These are phyloP conservation scores for Spathaspora sp. DNA, from an alignment of 805 yeast species.

Conservation along the genomic window DNA sequence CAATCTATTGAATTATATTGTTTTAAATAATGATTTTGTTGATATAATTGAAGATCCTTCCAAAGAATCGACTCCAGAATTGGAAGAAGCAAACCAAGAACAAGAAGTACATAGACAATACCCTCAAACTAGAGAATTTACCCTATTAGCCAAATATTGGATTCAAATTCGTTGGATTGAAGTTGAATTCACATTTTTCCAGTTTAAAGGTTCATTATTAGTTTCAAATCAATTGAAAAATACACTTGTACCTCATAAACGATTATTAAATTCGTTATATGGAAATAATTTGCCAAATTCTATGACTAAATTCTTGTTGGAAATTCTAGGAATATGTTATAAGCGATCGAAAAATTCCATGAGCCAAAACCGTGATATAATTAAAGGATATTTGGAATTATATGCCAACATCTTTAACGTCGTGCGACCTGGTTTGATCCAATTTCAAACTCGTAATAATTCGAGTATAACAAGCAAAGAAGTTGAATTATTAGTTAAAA, in stretches of 20 bases:
- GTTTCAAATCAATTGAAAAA: constrained; percentile 20
- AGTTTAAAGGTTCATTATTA: constrained; percentile 22
- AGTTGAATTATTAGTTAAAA: constrained; percentile 9
- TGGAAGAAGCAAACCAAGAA: not conserved
- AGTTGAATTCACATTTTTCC: constrained; percentile 23
- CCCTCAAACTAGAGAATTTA: constrained; percentile 11
- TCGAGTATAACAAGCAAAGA: not conserved
- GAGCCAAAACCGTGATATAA: constrained; percentile 9
- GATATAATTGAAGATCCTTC: constrained; percentile 15
- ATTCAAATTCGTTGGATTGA: constrained; percentile 26
- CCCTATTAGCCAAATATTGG: constrained; percentile 20
- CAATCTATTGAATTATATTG: constrained; percentile 17
- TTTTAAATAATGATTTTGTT: constrained; percentile 15
- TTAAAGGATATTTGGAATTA: constrained; percentile 14
- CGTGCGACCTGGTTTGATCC: constrained; percentile 6
- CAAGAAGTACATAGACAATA: not conserved
- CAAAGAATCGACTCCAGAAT: constrained; percentile 2
- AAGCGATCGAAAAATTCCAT: constrained; percentile 11
- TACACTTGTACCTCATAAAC: constrained; percentile 21
- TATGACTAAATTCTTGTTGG: constrained; percentile 7
- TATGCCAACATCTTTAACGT: constrained; percentile 12
- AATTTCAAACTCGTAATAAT: not conserved
- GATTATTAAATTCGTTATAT: constrained; percentile 14
- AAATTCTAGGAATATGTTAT: constrained; percentile 19
- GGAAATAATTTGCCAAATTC: constrained; percentile 9